Evolutionary conservation across 345 rosid genomes (phyloP).

Genomic region (Salix dunnii): DNA sequence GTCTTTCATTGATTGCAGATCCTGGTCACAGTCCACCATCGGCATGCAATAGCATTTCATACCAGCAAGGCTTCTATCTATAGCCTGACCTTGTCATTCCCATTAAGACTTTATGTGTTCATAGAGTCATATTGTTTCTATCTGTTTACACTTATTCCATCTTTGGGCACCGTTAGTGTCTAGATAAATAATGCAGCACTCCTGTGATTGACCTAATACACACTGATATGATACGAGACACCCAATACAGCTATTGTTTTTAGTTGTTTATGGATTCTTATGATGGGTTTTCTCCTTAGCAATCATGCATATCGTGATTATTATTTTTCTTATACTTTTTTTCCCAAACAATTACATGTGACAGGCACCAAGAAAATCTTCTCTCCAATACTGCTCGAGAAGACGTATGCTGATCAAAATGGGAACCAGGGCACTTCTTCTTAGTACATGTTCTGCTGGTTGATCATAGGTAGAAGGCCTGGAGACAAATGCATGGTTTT

Average conservation of each 20-base stretch:
- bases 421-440: no score
- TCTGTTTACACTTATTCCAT: neutral
- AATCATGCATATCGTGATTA: no score
- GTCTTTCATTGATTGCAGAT: conserved; percentile 23
- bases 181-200: no score
- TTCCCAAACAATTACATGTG: neutral
- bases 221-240: neutral
- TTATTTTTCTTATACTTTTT: neutral
- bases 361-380: neutral
- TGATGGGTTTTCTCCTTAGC: no score
- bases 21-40: conserved; percentile 35
- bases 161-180: no score
- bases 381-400: no score
- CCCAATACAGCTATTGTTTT: neutral
- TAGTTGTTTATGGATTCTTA: neutral
- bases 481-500: no score
- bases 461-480: no score
- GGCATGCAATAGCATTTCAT: neutral
- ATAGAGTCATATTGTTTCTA: neutral
- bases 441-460: no score
- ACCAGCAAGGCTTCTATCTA: neutral
- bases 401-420: no score
- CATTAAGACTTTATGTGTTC: neutral
- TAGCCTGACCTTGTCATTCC: conserved; percentile 5
- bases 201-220: no score